Percentiles rank a stretch among this genome's conserved stretches.
These are phyloP conservation scores for Termitomyces sp. DNA, from an alignment of 768 basidiomycete species.

Conservation along the genomic window DNA sequence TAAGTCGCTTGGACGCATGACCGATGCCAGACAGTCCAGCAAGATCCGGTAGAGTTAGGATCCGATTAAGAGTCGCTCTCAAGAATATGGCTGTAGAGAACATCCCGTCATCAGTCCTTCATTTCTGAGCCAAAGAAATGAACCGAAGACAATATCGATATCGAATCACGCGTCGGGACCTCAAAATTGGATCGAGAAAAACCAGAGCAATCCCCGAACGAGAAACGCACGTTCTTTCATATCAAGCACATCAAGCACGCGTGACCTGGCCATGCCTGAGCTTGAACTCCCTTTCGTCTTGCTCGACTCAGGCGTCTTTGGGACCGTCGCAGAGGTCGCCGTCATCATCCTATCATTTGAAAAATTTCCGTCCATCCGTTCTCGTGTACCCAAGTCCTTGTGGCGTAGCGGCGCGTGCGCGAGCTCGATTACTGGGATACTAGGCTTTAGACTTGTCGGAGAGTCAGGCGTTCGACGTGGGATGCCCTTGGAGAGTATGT, in stretches of 20 bases:
- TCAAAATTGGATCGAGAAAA: background rate
- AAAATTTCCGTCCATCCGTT: background rate
- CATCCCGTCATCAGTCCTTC: background rate
- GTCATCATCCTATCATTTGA: background rate
- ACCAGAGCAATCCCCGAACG: background rate
- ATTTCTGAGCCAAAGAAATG: background rate
- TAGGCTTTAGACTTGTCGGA: background rate
- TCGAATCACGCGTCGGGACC: background rate
- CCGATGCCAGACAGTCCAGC: constrained; percentile 27
- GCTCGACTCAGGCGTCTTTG: constrained; percentile 17
- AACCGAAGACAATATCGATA: background rate
- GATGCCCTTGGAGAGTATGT: constrained; percentile 42
- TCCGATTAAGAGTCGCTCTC: constrained; percentile 32
- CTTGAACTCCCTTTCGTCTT: background rate
- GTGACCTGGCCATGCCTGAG: constrained; percentile 24
- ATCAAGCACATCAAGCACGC: constrained; percentile 36
- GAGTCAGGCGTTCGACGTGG: background rate
- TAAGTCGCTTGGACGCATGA: background rate
- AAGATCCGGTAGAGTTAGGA: constrained; percentile 38
- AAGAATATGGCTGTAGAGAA: constrained; percentile 25
- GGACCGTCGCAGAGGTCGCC: constrained; percentile 13
- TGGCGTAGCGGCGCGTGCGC: background rate
- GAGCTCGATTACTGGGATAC: background rate
- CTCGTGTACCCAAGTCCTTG: background rate
- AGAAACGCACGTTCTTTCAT: constrained; percentile 35